phyloP scores from a whole-genome alignment of 2,329 filamentous ascomycete genomes.

The Chaetomiaceae sp. region DNA sequence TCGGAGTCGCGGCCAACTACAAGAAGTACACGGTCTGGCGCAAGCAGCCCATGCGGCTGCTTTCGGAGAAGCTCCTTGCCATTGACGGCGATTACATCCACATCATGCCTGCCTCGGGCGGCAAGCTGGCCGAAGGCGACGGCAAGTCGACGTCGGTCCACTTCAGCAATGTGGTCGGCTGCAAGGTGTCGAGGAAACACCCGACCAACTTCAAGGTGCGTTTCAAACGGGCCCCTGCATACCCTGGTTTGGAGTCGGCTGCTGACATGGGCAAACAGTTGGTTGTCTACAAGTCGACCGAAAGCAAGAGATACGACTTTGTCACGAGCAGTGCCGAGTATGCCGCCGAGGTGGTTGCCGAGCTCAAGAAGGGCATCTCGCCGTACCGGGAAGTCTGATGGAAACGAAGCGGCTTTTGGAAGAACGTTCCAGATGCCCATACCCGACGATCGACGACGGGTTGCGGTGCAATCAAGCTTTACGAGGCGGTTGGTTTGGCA shows the following conservation, averaged over 20 bases:
- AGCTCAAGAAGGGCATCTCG: constrained; percentile 71
- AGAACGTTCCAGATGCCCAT: too few species aligned
- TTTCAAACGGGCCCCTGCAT: constrained; percentile 3
- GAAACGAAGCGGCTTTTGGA: background rate
- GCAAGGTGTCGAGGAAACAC: constrained; percentile 75
- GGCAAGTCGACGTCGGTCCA: constrained; percentile 77
- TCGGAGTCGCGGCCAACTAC: constrained; percentile 55
- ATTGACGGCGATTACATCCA: constrained; percentile 86
- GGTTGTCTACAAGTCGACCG: constrained; percentile 69
- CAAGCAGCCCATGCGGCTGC: constrained; percentile 77
- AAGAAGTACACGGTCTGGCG: constrained; percentile 77
- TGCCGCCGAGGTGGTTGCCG: constrained; percentile 72
- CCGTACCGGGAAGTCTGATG: constrained; percentile 53
- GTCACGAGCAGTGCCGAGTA: constrained; percentile 69
- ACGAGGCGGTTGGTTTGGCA: too few species aligned
- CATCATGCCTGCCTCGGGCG: constrained; percentile 68
- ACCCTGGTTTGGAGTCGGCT: background rate
- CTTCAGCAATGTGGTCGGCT: constrained; percentile 76
- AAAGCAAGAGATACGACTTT: constrained; percentile 80
- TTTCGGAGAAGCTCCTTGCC: constrained; percentile 70
- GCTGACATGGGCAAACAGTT: constrained; percentile 38
- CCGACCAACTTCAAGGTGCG: constrained; percentile 73
- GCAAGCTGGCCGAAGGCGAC: constrained; percentile 59
- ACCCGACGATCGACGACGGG: too few species aligned
- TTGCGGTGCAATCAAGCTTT: background rate